Conservation (phyloP, 179 eudicot species). For the Beta macrorhiza region DNA sequence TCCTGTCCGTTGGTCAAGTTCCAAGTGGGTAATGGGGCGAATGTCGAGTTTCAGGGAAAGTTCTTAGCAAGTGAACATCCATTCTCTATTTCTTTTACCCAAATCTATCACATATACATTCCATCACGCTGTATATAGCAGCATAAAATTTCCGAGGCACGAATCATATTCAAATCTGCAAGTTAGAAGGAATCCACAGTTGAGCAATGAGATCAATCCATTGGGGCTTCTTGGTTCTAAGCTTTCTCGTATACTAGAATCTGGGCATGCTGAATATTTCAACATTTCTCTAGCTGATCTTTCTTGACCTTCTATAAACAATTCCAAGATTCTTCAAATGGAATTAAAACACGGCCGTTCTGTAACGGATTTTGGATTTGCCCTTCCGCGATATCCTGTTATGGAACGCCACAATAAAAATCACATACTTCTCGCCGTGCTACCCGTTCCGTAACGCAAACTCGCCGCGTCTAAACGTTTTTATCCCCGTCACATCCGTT, state of each 20-base stretch:
- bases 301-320: not conserved
- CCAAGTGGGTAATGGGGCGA: not conserved
- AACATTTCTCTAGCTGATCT: not conserved
- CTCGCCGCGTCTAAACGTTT: no score
- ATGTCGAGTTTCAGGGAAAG: not conserved
- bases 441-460: no score
- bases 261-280: not conserved
- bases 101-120: not conserved
- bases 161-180: not conserved
- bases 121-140: not conserved
- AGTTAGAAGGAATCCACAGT: not conserved
- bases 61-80: not conserved
- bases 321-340: not conserved
- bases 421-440: no score
- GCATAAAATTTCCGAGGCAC: not conserved
- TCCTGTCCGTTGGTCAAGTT: not conserved
- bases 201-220: not conserved
- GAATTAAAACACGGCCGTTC: no score
- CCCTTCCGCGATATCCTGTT: no score
- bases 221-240: not conserved
- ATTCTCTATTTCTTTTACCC: no score
- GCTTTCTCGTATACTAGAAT: not conserved
- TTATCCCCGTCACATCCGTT: no score
- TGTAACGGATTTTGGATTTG: no score
- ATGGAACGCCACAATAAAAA: no score